Conservation (phyloP, 345 rosid species). For the Rhodamnia argentea region DNA sequence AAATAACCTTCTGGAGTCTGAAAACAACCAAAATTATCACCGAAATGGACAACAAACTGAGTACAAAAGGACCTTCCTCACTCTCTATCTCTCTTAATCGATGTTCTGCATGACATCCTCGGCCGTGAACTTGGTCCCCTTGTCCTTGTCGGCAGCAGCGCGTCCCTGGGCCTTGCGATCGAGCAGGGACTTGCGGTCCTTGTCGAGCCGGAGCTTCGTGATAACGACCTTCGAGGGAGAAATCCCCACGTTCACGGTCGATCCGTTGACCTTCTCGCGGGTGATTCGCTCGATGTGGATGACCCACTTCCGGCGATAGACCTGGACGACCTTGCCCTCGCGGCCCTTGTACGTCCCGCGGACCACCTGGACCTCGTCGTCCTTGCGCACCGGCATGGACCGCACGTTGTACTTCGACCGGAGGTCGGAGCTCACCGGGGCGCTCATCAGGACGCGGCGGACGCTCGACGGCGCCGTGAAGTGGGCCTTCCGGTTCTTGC, state of each 20-base stretch:
- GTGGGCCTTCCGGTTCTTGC: constrained; percentile 16
- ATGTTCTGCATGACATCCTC: constrained; percentile 11
- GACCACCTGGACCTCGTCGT: constrained; percentile 12
- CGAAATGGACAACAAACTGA: neutral
- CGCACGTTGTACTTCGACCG: neutral
- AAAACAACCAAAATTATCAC: neutral
- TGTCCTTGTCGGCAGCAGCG: constrained; percentile 13
- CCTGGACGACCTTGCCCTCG: constrained; percentile 16
- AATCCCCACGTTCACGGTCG: constrained; percentile 12
- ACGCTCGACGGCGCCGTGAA: constrained; percentile 17
- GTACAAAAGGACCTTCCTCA: neutral
- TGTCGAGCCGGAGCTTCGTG: constrained; percentile 9
- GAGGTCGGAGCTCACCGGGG: constrained; percentile 8
- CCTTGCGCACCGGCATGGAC: constrained; percentile 17
- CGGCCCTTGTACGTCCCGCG: constrained; percentile 12
- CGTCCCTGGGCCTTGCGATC: constrained; percentile 12
- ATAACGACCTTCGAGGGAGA: constrained; percentile 12
- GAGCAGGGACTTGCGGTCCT: constrained; percentile 11
- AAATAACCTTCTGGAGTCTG: neutral
- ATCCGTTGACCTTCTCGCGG: constrained; percentile 15
- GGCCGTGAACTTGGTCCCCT: constrained; percentile 13
- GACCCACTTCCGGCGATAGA: constrained; percentile 14
- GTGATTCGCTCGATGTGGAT: constrained; percentile 18
- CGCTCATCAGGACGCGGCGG: constrained; percentile 17
- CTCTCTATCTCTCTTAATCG: neutral